Evolutionary conservation across 306 rosid species (phyloP).

Genomic region (Pyrus pyrifolia): DNA sequence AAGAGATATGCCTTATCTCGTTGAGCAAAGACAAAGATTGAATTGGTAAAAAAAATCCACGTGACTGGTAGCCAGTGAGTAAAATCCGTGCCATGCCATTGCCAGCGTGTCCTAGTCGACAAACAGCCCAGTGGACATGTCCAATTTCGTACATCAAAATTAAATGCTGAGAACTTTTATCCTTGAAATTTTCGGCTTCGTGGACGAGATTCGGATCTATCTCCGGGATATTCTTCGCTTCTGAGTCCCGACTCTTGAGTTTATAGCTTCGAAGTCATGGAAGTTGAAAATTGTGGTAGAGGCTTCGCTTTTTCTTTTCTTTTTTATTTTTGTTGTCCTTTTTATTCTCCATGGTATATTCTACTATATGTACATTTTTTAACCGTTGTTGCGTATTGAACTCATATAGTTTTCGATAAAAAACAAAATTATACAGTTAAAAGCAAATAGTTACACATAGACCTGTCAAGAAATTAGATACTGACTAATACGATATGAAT

Average conservation of each 20-base stretch:
- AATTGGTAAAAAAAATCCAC: background rate
- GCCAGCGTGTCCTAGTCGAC: background rate
- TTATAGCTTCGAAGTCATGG: background rate
- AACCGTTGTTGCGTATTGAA: too few relatives aligned
- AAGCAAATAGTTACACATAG: background rate
- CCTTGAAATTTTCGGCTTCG: background rate
- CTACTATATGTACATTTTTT: background rate
- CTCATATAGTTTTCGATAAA: too few relatives aligned
- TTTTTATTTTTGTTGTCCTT: too few relatives aligned
- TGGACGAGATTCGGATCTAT: slow-evolving; percentile 13
- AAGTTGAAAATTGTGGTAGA: background rate
- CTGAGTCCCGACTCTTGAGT: background rate
- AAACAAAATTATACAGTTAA: too few relatives aligned
- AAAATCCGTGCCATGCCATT: background rate
- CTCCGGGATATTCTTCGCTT: slow-evolving; percentile 7
- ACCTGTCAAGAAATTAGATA: too few relatives aligned
- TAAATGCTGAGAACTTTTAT: background rate
- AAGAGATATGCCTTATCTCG: slow-evolving; percentile 38
- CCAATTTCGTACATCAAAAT: background rate
- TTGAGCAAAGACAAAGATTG: background rate
- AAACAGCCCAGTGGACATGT: background rate
- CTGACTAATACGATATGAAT: background rate
- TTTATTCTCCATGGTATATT: background rate
- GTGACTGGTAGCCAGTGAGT: background rate
- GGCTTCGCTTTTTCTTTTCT: background rate